Base-by-base conservation (phyloP, 331 rosid genomes). In the Malus hybrid region DNA sequence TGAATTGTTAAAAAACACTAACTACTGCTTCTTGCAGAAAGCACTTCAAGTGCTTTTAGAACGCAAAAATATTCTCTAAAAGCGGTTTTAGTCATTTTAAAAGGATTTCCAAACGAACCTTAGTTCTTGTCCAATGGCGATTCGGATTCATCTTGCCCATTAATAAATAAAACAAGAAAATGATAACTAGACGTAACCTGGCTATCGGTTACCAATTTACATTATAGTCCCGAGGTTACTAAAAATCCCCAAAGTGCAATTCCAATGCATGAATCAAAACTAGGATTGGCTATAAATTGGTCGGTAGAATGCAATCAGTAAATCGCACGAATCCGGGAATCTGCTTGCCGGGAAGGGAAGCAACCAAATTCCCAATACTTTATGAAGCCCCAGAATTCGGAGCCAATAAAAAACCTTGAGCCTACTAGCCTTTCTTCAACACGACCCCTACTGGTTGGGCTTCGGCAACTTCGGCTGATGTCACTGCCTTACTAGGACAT, bases 21-120 rank as follows among this genome's bases (percentile, higher is more conserved):
- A 36, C 44, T 8, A 36, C 7, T 42, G 14, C 4, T 42, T 42
- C 5, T 42, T 42, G 14, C 5, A 42, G 14, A 5, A 42, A 42
- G 1, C 14, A 10, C 14, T 42, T 42, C 48, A 10, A 42, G 48
- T 10, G 48, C 1, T 42, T 42, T 42, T 42, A 42, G 4, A 42
- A 42, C 10, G 1, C 48, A 42, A 42, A 10, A 42, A 42, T 3
- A 42, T 42, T 42, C 9, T 39, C 44, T 9, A 42, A 42, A 42
- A 42, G 0, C 48, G 0, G 4, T 1, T 10, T 42, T 11, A 42
- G 5, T 42, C 0, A 42, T 42, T 42, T 33, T 33, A 33, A 30
- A 30, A 30, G 5, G 0, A 30, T 4, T 30, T 30, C 3, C 33
- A 30, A 39, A 3, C 4, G 8, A 39, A 10, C 10, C 46, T 10